Percentiles rank a stretch among this genome's conserved stretches.
Conservation (phyloP, 2,329 filamentous ascomycete genomes). For the Xylariaceae sp. region DNA sequence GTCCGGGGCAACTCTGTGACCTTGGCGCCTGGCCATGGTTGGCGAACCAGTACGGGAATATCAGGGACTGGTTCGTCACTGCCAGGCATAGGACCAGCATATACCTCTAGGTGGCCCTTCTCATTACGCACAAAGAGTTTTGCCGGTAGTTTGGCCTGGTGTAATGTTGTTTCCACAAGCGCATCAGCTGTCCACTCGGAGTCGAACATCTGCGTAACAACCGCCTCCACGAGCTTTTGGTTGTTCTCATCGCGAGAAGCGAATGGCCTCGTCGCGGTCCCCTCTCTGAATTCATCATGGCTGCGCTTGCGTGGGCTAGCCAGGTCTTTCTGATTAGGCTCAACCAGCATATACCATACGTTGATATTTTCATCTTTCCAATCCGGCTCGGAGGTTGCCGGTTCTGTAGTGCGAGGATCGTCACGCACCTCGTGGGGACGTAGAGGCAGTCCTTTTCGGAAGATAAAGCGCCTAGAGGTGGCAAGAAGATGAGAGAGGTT, state of each 20-base stretch:
- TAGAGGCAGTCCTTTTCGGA: slow-evolving; percentile 82
- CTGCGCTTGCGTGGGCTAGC: slow-evolving; percentile 46
- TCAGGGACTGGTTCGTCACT: slow-evolving; percentile 59
- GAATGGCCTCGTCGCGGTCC: background rate
- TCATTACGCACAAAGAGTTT: slow-evolving; percentile 72
- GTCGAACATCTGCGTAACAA: slow-evolving; percentile 81
- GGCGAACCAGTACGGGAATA: slow-evolving; percentile 74
- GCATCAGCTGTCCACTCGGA: slow-evolving; percentile 77
- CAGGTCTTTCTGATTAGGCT: slow-evolving; percentile 36
- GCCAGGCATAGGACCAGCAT: slow-evolving; percentile 71
- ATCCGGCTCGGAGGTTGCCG: slow-evolving; percentile 64
- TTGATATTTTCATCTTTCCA: slow-evolving; percentile 79
- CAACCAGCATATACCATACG: slow-evolving; percentile 81
- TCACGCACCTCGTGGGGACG: slow-evolving; percentile 69
- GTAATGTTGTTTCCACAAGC: slow-evolving; percentile 69
- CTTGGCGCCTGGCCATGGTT: slow-evolving; percentile 78
- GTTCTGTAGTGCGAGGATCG: slow-evolving; percentile 47
- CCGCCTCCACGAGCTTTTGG: slow-evolving; percentile 61
- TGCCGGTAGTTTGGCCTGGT: slow-evolving; percentile 71
- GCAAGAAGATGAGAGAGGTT: slow-evolving; percentile 84
- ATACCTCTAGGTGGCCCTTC: slow-evolving; percentile 70
- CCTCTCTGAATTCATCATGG: slow-evolving; percentile 53
- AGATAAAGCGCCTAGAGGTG: slow-evolving; percentile 84
- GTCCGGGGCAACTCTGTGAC: slow-evolving; percentile 72
- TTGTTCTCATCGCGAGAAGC: slow-evolving; percentile 45